Conservation (phyloP, 441 rosid species). For the Cnidoscolus chayamansa region DNA sequence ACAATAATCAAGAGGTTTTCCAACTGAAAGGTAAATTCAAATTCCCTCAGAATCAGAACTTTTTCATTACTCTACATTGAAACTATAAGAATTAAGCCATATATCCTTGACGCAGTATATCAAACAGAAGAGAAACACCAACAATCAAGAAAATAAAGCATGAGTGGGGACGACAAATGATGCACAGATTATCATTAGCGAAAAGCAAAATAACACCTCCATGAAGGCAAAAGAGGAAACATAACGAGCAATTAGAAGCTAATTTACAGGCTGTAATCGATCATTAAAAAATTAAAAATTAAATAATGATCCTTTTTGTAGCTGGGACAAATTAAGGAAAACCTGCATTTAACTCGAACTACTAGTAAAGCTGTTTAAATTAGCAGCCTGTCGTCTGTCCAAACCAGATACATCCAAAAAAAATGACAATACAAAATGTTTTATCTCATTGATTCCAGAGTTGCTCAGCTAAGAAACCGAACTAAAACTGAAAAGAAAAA, state of each 20-base stretch:
- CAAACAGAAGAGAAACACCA: background rate
- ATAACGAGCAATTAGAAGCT: background rate
- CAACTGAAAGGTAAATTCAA: background rate
- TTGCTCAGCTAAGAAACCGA: conserved; percentile 16
- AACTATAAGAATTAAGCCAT: background rate
- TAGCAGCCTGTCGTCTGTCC: background rate
- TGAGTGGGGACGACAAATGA: background rate
- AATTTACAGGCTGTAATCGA: background rate
- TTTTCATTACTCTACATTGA: background rate
- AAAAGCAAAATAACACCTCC: background rate
- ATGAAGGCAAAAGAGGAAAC: background rate
- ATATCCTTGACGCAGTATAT: background rate
- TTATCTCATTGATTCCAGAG: conserved; percentile 1
- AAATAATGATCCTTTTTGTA: background rate
- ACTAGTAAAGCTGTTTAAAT: background rate
- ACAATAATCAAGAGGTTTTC: too few relatives aligned
- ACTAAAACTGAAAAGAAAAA: background rate
- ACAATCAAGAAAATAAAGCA: background rate
- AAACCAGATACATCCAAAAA: background rate
- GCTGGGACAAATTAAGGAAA: background rate
- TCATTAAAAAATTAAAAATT: background rate
- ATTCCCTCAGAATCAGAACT: background rate
- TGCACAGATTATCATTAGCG: background rate
- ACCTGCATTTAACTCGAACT: background rate
- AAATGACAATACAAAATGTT: background rate